Conservation (phyloP, 208 protist genomes). For the Leptomonas pyrrhocoris region DNA sequence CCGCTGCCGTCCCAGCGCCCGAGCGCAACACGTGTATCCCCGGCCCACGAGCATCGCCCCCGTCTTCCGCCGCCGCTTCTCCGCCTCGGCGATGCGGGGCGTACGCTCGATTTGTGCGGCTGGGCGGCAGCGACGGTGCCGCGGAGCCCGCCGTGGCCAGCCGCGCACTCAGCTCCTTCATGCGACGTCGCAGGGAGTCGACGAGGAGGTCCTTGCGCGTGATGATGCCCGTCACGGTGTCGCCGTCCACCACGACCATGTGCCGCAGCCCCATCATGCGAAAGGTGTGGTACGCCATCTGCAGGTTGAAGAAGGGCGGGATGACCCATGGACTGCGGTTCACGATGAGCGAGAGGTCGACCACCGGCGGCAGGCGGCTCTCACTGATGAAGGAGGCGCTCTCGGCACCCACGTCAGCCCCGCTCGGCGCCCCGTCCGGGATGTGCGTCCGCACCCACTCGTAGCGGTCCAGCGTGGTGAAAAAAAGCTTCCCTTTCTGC, state of each 20-base stretch:
- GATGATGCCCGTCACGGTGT: conserved; percentile 90
- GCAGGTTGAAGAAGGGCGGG: conserved; percentile 80
- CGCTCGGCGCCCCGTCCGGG: conserved; percentile 6
- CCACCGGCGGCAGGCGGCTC: conserved; percentile 48
- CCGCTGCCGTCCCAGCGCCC: neutral
- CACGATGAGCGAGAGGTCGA: conserved; percentile 83
- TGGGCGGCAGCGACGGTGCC: conserved; percentile 31
- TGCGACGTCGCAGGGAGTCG: conserved; percentile 53
- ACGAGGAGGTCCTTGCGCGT: conserved; percentile 92
- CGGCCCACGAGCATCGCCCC: neutral
- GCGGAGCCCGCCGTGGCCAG: conserved; percentile 21
- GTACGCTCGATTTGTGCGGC: conserved; percentile 13
- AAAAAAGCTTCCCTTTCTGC: conserved; percentile 79
- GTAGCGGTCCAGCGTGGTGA: conserved; percentile 42
- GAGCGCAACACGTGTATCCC: neutral
- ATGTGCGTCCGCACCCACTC: conserved; percentile 45
- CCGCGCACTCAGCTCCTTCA: conserved; percentile 52
- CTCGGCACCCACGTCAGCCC: conserved; percentile 11
- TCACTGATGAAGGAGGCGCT: conserved; percentile 23
- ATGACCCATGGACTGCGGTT: conserved; percentile 92
- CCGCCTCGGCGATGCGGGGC: neutral
- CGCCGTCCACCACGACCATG: conserved; percentile 90
- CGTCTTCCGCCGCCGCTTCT: neutral
- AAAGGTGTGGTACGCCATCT: conserved; percentile 91
- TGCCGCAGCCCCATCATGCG: conserved; percentile 93